Base-by-base conservation (phyloP, 345 rosid species). In the Lepidium sativum region DNA sequence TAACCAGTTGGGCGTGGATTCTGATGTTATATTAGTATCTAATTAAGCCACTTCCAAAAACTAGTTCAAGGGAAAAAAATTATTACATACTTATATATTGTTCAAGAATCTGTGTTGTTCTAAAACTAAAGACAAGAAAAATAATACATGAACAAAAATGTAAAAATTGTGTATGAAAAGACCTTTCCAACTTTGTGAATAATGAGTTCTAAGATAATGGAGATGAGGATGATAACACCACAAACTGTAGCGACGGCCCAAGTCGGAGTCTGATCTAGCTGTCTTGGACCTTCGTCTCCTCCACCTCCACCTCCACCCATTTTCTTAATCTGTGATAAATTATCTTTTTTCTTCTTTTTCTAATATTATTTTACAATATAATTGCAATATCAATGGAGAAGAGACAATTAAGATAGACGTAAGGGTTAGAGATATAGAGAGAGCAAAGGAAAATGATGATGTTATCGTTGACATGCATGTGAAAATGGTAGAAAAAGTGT, bases 231-330 rank as follows among this genome's bases (percentile, higher is more conserved):
- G 32, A 89, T 92, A 15, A 73, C 69, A 6, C 83, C 83, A 65
- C 83, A 81, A 77, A 92, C 92, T 6, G 72, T 68, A 2, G 98
- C 65, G 14, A 92, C 95, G 1, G 98, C 97, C 98, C 98, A 92
- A 8, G 95, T 89, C 1, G 96, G 96, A 3, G 98, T 92, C 65
- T 83, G 83, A 69, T 92, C 98, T 37, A 89, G 87, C 75, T 86
- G 81, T 76, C 96, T 84, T 6, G 75, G 71, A 66, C 54, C 59
- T 38, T 47, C 70, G 6, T 2, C 43, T 4, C 34, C 41, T 12
- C 35, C 88, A 18, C 54, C 75, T 21, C 69, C 88, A 12, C 83
- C 89, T 49, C 80, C 87, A 1, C 68, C 88, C 95, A 87, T 68
- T 32, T 16, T 6, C 20, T 54, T 20, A 5, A 35, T 38, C 43